Conservation (phyloP, 257 asterid species). For the Przewalskia tangutica region DNA sequence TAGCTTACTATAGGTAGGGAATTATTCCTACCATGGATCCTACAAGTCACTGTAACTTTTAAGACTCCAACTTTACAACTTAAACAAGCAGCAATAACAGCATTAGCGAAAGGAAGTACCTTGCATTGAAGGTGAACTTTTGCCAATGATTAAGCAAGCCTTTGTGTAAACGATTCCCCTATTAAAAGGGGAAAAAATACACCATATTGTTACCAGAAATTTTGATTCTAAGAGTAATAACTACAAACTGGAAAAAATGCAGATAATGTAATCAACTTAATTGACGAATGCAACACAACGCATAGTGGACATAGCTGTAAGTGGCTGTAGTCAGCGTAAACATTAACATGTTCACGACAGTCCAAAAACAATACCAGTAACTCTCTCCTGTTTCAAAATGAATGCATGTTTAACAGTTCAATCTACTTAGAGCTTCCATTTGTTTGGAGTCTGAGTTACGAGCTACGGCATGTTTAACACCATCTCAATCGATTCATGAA, state of each 20-base stretch:
- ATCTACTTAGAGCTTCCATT: background rate
- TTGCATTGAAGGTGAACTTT: conserved; percentile 92
- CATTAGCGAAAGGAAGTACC: conserved; percentile 31
- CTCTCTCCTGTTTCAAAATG: background rate
- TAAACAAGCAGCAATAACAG: background rate
- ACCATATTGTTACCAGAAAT: background rate
- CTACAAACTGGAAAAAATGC: background rate
- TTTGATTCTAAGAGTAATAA: background rate
- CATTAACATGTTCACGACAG: background rate
- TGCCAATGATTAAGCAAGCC: conserved; percentile 90
- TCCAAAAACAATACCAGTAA: background rate
- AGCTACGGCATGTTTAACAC: background rate
- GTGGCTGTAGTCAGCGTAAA: background rate
- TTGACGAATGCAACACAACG: background rate
- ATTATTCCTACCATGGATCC: background rate
- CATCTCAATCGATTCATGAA: background rate
- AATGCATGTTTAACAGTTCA: background rate
- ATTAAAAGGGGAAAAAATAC: conserved; percentile 5
- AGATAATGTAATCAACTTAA: background rate
- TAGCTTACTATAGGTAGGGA: background rate
- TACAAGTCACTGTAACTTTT: background rate
- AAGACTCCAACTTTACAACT: background rate
- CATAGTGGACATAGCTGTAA: background rate
- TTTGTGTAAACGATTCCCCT: conserved; percentile 94
- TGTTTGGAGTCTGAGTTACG: background rate